phyloP scores from a whole-genome alignment of 2,329 filamentous ascomycete species.

The Clarireedia hainanense region DNA sequence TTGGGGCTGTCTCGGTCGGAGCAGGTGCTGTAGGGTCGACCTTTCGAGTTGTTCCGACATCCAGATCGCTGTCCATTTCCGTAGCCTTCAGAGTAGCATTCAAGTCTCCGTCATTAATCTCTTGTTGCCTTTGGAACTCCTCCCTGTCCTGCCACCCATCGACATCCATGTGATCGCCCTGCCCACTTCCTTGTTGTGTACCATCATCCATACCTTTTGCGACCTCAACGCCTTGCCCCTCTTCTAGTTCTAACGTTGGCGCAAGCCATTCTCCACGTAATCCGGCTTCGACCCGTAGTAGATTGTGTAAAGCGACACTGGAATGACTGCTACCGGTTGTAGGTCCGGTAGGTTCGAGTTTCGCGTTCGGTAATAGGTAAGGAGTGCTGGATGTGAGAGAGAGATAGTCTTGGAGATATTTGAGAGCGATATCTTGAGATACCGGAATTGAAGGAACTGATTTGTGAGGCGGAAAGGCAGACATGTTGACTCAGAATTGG shows the following conservation, averaged over 20 bases:
- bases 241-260: slow-evolving; percentile 33
- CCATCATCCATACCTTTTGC: slow-evolving; percentile 23
- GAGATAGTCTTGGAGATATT: slow-evolving; percentile 27
- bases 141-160: slow-evolving; percentile 32
- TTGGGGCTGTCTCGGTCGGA: slow-evolving; percentile 26
- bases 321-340: slow-evolving; percentile 22
- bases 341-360: slow-evolving; percentile 27
- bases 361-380: slow-evolving; percentile 29
- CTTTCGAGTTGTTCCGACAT: not conserved
- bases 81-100: slow-evolving; percentile 12
- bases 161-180: slow-evolving; percentile 20
- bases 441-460: slow-evolving; percentile 23
- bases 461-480: slow-evolving; percentile 26
- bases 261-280: slow-evolving; percentile 42
- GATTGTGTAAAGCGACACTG: slow-evolving; percentile 42
- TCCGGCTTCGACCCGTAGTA: slow-evolving; percentile 44
- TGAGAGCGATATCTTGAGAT: slow-evolving; percentile 22
- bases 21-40: slow-evolving; percentile 35
- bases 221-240: slow-evolving; percentile 13
- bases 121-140: slow-evolving; percentile 30
- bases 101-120: slow-evolving; percentile 23
- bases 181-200: slow-evolving; percentile 17
- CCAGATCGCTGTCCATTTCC: slow-evolving; percentile 35
- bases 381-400: slow-evolving; percentile 18
- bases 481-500: slow-evolving; percentile 18